These are phyloP conservation scores for Tillandsia leiboldiana DNA, from an alignment of 176 grass and related monocot species.

Conservation along the genomic window DNA sequence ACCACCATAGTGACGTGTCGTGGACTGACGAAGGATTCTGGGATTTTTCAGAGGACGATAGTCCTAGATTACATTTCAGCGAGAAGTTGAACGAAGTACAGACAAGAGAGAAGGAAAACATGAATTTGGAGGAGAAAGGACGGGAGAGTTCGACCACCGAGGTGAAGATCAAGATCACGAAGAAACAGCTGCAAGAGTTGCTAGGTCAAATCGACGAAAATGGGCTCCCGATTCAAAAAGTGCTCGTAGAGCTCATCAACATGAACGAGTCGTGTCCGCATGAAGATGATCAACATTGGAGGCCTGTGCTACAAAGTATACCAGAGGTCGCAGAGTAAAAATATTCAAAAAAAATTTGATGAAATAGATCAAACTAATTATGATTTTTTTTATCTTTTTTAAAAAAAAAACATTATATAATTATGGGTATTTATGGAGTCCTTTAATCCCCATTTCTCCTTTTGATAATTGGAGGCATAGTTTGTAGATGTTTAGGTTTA, in stretches of 20 bases:
- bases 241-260: neutral
- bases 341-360: neutral
- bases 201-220: neutral
- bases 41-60: neutral
- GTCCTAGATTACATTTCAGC: neutral
- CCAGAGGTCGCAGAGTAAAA: neutral
- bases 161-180: slow-evolving; percentile 18
- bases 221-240: neutral
- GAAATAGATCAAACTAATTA: neutral
- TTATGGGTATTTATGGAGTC: no score
- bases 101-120: no score
- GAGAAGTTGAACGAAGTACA: neutral
- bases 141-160: neutral
- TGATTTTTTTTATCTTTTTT: neutral
- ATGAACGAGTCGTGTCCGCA: neutral
- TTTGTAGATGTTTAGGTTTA: neutral
- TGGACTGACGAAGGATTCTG: neutral
- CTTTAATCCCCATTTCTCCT: neutral
- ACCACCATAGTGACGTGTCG: neutral
- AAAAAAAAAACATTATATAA: neutral
- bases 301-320: slow-evolving; percentile 7
- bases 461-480: neutral
- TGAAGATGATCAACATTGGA: neutral
- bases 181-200: slow-evolving; percentile 8
- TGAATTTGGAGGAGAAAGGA: neutral